Conservation (phyloP, 352 stramenopile species). For the Phytophthora podocarpi region DNA sequence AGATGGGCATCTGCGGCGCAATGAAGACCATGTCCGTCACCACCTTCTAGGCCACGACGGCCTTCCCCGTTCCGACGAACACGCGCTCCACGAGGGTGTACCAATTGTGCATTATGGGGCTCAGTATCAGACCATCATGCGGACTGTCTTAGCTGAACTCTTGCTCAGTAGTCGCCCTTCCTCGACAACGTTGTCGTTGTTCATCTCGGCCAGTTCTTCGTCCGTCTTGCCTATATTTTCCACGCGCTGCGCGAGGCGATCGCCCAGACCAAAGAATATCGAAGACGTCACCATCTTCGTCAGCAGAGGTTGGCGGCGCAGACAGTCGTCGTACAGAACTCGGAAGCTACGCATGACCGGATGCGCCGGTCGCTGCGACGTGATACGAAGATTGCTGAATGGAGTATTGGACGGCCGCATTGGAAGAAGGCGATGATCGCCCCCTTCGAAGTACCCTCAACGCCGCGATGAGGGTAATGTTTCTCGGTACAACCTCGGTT, state of each 20-base stretch:
- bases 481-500: background rate
- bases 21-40: constrained; percentile 41
- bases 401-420: too few relatives aligned
- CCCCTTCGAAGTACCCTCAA: too few relatives aligned
- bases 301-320: constrained; percentile 48
- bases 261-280: constrained; percentile 57
- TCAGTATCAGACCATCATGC: constrained; percentile 87
- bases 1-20: constrained; percentile 34
- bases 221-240: constrained; percentile 26
- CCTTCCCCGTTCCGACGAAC: constrained; percentile 23
- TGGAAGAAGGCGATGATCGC: too few relatives aligned
- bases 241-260: constrained; percentile 44
- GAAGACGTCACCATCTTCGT: constrained; percentile 67
- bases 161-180: constrained; percentile 15
- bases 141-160: constrained; percentile 34
- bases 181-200: constrained; percentile 3
- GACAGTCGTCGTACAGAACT: constrained; percentile 49
- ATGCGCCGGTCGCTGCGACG: background rate
- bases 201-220: constrained; percentile 17
- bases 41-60: constrained; percentile 39
- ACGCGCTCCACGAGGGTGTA: constrained; percentile 81
- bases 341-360: constrained; percentile 38
- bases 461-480: background rate
- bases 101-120: constrained; percentile 89
- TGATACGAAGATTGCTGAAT: background rate